phyloP scores from a whole-genome alignment of 176 grass and related monocot genomes.

The Carex pumila region DNA sequence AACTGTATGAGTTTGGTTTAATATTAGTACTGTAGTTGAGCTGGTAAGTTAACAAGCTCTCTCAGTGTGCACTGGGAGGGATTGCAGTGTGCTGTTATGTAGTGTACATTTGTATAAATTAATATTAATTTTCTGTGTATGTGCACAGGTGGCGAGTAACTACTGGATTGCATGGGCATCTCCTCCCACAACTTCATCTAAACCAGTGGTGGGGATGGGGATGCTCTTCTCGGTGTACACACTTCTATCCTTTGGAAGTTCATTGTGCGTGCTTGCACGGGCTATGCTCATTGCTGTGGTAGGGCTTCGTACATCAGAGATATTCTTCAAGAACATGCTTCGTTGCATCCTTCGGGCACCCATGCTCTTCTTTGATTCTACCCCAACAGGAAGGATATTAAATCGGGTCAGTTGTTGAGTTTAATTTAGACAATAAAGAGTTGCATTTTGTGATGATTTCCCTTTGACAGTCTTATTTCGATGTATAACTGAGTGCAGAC shows the following conservation, averaged over 20 bases:
- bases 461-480: neutral
- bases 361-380: slow-evolving; percentile 99
- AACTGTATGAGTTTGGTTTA: neutral
- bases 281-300: slow-evolving; percentile 41
- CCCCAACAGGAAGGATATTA: slow-evolving; percentile 88
- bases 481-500: neutral
- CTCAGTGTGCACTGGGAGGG: neutral
- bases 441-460: neutral
- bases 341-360: slow-evolving; percentile 67
- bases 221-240: slow-evolving; percentile 68
- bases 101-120: neutral
- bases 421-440: neutral
- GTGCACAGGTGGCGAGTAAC: slow-evolving; percentile 59
- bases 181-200: slow-evolving; percentile 46
- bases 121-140: neutral
- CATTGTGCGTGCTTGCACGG: slow-evolving; percentile 55
- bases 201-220: slow-evolving; percentile 40
- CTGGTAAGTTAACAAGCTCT: neutral
- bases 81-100: neutral
- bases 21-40: neutral
- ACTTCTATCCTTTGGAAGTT: slow-evolving; percentile 52
- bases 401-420: slow-evolving; percentile 59
- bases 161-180: slow-evolving; percentile 97
- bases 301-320: slow-evolving; percentile 66
- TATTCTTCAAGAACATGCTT: slow-evolving; percentile 84